Conservation (phyloP, 1,139 yeast species). For the Zygoascus sp. region DNA sequence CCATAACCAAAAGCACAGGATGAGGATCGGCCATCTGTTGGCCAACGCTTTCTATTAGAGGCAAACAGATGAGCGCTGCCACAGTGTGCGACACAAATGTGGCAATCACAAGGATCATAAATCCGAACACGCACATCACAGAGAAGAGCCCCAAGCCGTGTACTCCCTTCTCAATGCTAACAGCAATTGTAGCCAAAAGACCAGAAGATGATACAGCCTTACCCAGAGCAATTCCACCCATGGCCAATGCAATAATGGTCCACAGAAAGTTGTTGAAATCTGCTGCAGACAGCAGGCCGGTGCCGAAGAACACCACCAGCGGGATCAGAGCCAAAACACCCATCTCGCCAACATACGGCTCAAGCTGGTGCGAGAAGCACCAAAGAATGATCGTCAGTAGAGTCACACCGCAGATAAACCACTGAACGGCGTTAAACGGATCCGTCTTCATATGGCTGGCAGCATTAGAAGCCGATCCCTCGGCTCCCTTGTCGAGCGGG, state of each 20-base stretch:
- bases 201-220: conserved; percentile 90
- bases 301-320: conserved; percentile 76
- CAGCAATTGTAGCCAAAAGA: conserved; percentile 70
- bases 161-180: conserved; percentile 55
- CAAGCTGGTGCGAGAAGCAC: conserved; percentile 74
- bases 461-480: conserved; percentile 35
- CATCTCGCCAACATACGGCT: conserved; percentile 75
- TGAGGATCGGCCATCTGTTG: conserved; percentile 62
- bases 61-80: conserved; percentile 86
- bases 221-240: conserved; percentile 95
- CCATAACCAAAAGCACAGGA: conserved; percentile 72
- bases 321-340: conserved; percentile 87
- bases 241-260: conserved; percentile 88
- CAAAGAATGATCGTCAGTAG: conserved; percentile 70
- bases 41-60: conserved; percentile 85
- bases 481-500: conserved; percentile 37
- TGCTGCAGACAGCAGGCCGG: conserved; percentile 75
- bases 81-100: conserved; percentile 95
- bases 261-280: conserved; percentile 92
- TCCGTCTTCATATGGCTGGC: conserved; percentile 64
- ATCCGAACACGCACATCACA: conserved; percentile 70
- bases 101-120: conserved; percentile 74
- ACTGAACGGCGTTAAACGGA: conserved; percentile 65
- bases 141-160: conserved; percentile 58
- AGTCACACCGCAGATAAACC: conserved; percentile 63